A percentile compares a stretch with the other conserved stretches of the same genome.
phyloP scores from a whole-genome alignment of 202 grass and related monocot genomes.

The Bolboschoenoplectus hybrid region DNA sequence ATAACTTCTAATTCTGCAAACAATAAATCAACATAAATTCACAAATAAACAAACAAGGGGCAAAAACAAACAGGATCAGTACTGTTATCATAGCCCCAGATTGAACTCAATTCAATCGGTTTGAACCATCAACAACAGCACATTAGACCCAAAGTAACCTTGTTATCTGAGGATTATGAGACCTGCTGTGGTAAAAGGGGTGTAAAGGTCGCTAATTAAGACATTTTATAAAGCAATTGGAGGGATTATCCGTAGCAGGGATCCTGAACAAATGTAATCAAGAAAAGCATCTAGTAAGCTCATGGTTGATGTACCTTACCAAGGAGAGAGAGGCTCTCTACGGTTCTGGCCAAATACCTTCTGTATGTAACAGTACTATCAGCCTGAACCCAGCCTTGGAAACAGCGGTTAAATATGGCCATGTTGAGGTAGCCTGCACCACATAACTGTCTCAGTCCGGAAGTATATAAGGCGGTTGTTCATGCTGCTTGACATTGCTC shows the following conservation, averaged over 20 bases:
- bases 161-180: neutral
- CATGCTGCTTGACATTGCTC: too few species aligned
- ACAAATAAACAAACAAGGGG: neutral
- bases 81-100: neutral
- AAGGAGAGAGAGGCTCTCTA: neutral
- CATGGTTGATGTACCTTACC: neutral
- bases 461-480: too few species aligned
- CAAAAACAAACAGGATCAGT: neutral
- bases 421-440: neutral
- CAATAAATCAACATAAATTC: neutral
- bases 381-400: neutral
- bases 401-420: neutral
- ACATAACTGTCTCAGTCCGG: neutral
- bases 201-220: neutral
- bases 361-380: neutral
- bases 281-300: neutral
- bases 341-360: neutral
- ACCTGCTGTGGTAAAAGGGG: neutral
- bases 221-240: neutral
- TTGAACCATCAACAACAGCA: neutral
- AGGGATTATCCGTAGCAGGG: neutral
- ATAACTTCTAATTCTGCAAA: neutral
- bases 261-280: neutral
- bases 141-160: neutral
- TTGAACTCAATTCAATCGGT: neutral